phyloP scores from a whole-genome alignment of 148 eudicot genomes.

The Rhododendron williamsianum region DNA sequence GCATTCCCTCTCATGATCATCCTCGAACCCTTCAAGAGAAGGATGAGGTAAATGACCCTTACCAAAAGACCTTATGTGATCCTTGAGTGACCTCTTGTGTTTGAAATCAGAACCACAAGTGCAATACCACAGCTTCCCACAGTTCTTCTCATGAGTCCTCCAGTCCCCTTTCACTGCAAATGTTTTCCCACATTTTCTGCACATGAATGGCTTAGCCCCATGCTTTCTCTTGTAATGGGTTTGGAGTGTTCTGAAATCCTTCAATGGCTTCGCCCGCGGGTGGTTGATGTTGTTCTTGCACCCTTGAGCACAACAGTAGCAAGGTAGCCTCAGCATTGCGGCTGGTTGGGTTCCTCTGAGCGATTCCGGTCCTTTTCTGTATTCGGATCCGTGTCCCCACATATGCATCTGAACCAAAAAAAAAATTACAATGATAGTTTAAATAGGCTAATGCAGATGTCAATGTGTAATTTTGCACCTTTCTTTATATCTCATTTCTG shows the following conservation, averaged over 20 bases:
- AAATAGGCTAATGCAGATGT: neutral
- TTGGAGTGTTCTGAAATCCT: slow-evolving; percentile 76
- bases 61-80: slow-evolving; percentile 73
- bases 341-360: slow-evolving; percentile 75
- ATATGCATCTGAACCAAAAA: slow-evolving; percentile 54
- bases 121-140: slow-evolving; percentile 81
- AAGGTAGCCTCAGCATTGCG: slow-evolving; percentile 77
- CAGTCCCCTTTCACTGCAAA: slow-evolving; percentile 82
- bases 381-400: slow-evolving; percentile 96
- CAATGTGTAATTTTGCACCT: neutral
- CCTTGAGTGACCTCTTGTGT: slow-evolving; percentile 82
- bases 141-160: slow-evolving; percentile 83
- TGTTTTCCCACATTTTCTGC: slow-evolving; percentile 73
- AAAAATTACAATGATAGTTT: neutral
- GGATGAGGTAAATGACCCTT: slow-evolving; percentile 52
- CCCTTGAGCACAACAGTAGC: slow-evolving; percentile 71
- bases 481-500: neutral
- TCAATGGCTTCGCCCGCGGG: slow-evolving; percentile 69
- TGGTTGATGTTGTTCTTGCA: slow-evolving; percentile 82
- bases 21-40: slow-evolving; percentile 44
- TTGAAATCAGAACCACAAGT: slow-evolving; percentile 76
- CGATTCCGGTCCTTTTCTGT: slow-evolving; percentile 74
- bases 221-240: slow-evolving; percentile 83
- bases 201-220: slow-evolving; percentile 66
- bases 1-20: slow-evolving; percentile 26